These are phyloP conservation scores for Solanum chmielewskii DNA, from an alignment of 257 asterid species.

Conservation along the genomic window DNA sequence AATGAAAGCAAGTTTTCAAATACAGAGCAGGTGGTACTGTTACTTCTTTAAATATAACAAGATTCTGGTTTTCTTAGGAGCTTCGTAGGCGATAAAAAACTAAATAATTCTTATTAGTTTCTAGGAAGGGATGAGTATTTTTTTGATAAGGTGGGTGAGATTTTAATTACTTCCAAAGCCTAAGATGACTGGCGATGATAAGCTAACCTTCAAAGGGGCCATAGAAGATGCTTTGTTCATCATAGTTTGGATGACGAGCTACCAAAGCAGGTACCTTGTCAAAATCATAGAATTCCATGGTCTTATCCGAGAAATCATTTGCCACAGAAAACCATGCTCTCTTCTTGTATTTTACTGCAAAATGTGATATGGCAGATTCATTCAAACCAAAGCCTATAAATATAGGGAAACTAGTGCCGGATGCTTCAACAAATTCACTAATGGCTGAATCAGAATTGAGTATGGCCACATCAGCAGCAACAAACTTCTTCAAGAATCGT, in stretches of 20 bases:
- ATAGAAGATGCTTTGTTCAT: conserved; percentile 70
- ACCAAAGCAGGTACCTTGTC: conserved; percentile 81
- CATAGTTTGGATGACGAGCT: conserved; percentile 56
- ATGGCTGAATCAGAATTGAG: conserved; percentile 64
- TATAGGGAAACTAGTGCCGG: conserved; percentile 69
- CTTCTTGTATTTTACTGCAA: conserved; percentile 80
- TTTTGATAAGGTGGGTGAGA: neutral
- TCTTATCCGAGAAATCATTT: conserved; percentile 59
- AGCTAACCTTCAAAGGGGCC: conserved; percentile 95
- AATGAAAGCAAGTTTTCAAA: neutral
- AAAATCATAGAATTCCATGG: conserved; percentile 66
- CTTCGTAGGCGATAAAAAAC: neutral
- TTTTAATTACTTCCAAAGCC: neutral
- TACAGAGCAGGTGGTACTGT: neutral
- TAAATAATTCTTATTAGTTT: neutral
- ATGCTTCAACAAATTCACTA: conserved; percentile 50
- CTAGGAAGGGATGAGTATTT: neutral
- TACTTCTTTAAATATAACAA: neutral
- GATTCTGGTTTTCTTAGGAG: neutral
- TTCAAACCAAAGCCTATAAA: conserved; percentile 83
- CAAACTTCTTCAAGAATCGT: conserved; percentile 49
- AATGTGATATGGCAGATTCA: conserved; percentile 39
- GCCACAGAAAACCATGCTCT: conserved; percentile 97
- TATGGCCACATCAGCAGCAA: conserved; percentile 69
- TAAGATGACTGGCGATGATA: neutral